A percentile compares a stretch with the other conserved stretches of the same genome.
Conservation (phyloP, 106 monocot genomes). For the Ottelia alismoides region DNA sequence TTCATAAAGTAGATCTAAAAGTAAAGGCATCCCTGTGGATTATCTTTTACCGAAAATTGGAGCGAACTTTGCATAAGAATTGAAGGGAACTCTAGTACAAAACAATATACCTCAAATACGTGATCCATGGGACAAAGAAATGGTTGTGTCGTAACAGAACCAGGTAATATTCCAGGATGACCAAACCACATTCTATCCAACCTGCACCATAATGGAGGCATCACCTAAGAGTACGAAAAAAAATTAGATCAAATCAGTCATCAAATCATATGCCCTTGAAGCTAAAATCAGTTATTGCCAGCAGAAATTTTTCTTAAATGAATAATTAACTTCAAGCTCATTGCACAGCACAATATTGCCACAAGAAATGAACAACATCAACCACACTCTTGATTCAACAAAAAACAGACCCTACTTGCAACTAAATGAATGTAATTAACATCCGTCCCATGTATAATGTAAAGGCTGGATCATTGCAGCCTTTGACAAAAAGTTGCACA, state of each 20-base stretch:
- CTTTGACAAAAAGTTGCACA: too few relatives aligned
- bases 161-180: conserved; percentile 79
- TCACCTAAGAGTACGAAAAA: conserved; percentile 60
- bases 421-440: too few relatives aligned
- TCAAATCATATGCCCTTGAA: not conserved
- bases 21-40: too few relatives aligned
- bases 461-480: too few relatives aligned
- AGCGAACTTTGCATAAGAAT: too few relatives aligned
- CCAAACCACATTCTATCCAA: conserved; percentile 93
- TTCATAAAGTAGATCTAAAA: too few relatives aligned
- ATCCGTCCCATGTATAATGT: too few relatives aligned
- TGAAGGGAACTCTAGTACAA: too few relatives aligned
- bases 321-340: not conserved
- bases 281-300: not conserved
- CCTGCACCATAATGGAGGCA: conserved; percentile 99
- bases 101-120: conserved; percentile 68
- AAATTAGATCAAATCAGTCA: conserved; percentile 10
- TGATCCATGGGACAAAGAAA: conserved; percentile 97
- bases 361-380: not conserved
- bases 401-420: not conserved
- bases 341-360: too few relatives aligned
- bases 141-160: conserved; percentile 88
- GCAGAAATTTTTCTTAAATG: not conserved
- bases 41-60: too few relatives aligned
- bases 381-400: not conserved